phyloP scores from a whole-genome alignment of 2,329 filamentous ascomycete species.

The Nigrospora sphaerica region DNA sequence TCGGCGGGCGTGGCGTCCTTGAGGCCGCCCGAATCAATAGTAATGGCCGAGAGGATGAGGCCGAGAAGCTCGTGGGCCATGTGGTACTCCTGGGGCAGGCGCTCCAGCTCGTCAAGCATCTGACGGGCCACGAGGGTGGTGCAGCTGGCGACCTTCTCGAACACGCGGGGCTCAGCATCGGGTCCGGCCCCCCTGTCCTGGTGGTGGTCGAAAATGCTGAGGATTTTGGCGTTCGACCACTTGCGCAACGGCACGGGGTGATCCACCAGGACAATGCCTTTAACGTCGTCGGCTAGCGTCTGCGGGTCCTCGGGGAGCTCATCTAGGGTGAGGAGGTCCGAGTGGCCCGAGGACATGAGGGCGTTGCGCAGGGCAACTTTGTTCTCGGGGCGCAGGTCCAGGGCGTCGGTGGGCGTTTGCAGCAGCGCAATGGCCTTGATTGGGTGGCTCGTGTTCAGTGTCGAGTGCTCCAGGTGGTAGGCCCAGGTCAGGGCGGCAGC shows the following conservation, averaged over 20 bases:
- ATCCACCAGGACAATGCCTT: constrained; percentile 38
- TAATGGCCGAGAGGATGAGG: constrained; percentile 36
- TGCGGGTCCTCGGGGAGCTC: constrained; percentile 38
- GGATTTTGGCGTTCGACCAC: constrained; percentile 33
- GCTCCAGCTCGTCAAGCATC: constrained; percentile 37
- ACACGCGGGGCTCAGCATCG: constrained; percentile 32
- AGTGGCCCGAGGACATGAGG: constrained; percentile 36
- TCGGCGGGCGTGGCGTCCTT: constrained; percentile 30
- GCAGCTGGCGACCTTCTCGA: constrained; percentile 35
- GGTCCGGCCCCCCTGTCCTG: constrained; percentile 31
- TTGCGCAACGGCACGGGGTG: constrained; percentile 32
- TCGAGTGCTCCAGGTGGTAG: constrained; percentile 37
- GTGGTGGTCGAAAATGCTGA: constrained; percentile 39
- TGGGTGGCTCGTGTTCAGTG: constrained; percentile 30
- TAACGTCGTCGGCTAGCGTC: constrained; percentile 31
- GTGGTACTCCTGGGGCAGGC: constrained; percentile 34
- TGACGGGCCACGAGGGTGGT: constrained; percentile 36
- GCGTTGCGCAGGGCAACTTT: constrained; percentile 34
- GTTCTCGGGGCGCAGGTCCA: constrained; percentile 40
- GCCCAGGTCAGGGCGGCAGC: constrained; percentile 37
- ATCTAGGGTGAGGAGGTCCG: constrained; percentile 37
- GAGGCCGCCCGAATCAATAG: constrained; percentile 36
- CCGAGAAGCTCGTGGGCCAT: constrained; percentile 40
- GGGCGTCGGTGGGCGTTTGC: constrained; percentile 35
- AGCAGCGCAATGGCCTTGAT: constrained; percentile 37